Percentiles rank a stretch among this genome's conserved stretches.
Evolutionary conservation across 1,284 basidiomycete genomes (phyloP).

Genomic region (Melampsora americana): DNA sequence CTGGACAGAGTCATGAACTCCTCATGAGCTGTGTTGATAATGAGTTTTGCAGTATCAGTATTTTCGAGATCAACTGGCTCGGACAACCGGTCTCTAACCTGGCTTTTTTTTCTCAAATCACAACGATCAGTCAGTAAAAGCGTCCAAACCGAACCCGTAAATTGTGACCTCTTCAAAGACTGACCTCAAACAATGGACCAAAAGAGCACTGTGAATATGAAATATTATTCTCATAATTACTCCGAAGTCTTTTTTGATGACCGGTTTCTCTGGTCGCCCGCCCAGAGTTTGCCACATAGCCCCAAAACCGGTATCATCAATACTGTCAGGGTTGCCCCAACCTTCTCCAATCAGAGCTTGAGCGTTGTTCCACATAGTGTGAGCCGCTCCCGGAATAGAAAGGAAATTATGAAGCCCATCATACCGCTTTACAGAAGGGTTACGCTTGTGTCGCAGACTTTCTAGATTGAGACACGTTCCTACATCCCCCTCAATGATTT

Average conservation of each 20-base stretch:
- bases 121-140: no score
- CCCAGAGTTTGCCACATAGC: background rate
- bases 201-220: slow-evolving; percentile 9
- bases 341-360: background rate
- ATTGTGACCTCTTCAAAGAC: background rate
- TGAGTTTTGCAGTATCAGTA: no score
- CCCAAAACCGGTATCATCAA: slow-evolving; percentile 2
- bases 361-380: slow-evolving; percentile 21
- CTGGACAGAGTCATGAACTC: no score
- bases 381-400: slow-evolving; percentile 8
- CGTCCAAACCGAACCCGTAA: no score
- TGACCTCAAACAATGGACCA: slow-evolving; percentile 23
- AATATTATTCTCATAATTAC: slow-evolving; percentile 15
- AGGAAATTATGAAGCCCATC: slow-evolving; percentile 10
- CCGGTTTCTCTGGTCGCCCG: background rate
- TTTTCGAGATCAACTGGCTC: no score
- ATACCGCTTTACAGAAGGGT: background rate
- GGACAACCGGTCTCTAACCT: no score
- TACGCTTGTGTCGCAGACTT: background rate
- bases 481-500: slow-evolving; percentile 11
- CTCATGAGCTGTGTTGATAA: no score
- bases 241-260: no score
- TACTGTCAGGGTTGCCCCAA: slow-evolving; percentile 7
- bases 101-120: no score
- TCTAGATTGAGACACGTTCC: background rate